Percentiles rank a stretch among this genome's conserved stretches.
Evolutionary conservation across 2,329 filamentous ascomycete species (phyloP).

Genomic region (Fusarium duplospermum): DNA sequence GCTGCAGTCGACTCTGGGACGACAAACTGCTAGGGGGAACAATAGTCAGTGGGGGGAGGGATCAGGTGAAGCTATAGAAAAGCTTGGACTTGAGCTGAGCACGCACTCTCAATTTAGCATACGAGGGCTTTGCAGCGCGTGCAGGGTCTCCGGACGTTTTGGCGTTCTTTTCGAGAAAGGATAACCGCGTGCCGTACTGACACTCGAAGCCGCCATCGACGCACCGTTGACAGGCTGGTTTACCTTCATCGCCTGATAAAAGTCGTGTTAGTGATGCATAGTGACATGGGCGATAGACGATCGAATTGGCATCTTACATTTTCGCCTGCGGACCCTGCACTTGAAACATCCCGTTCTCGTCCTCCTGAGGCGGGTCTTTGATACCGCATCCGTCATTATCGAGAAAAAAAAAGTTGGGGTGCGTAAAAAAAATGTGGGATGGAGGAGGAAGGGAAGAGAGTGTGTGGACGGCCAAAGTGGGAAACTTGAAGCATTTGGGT

Average conservation of each 20-base stretch:
- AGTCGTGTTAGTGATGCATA: slow-evolving; percentile 14
- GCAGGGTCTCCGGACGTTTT: slow-evolving; percentile 49
- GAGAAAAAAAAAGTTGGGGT: neutral
- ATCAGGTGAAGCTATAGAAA: neutral
- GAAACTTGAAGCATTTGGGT: slow-evolving; percentile 39
- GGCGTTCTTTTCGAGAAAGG: slow-evolving; percentile 62
- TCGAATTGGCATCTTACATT: slow-evolving; percentile 50
- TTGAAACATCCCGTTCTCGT: slow-evolving; percentile 60
- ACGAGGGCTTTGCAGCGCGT: slow-evolving; percentile 30
- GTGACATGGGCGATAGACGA: neutral
- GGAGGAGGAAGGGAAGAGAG: slow-evolving; percentile 3
- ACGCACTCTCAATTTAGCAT: slow-evolving; percentile 38
- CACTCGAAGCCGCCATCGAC: slow-evolving; percentile 59
- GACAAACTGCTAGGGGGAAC: slow-evolving; percentile 28
- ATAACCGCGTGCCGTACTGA: slow-evolving; percentile 59
- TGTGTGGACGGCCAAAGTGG: slow-evolving; percentile 22
- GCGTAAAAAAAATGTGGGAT: slow-evolving; percentile 10
- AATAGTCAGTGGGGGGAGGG: neutral
- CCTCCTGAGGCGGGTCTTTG: slow-evolving; percentile 45
- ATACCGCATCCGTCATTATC: slow-evolving; percentile 29
- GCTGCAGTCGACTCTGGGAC: slow-evolving; percentile 29
- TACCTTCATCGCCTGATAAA: slow-evolving; percentile 60
- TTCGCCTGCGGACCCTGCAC: slow-evolving; percentile 60
- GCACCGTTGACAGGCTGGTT: slow-evolving; percentile 62
- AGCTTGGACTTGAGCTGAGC: neutral